Evolutionary conservation across 495 filamentous ascomycete species (phyloP).

Genomic region (Daldinia bambusicola): DNA sequence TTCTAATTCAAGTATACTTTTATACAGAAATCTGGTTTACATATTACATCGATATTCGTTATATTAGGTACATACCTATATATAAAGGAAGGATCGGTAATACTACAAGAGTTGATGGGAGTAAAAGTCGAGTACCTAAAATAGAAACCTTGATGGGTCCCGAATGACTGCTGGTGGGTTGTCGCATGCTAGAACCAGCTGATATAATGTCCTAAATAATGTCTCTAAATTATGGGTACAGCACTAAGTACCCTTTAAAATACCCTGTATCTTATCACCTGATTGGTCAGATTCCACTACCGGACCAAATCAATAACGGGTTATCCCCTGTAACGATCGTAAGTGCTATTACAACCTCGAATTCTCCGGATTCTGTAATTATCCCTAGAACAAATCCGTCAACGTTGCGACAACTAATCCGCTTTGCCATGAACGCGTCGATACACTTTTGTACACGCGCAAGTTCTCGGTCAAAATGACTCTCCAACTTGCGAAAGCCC

Average conservation of each 20-base stretch:
- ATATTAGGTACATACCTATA: no score
- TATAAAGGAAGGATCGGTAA: no score
- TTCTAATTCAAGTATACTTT: no score
- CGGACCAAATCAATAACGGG: neutral
- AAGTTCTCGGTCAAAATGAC: conserved; percentile 37
- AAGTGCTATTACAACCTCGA: neutral
- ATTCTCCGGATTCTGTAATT: neutral
- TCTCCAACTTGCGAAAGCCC: conserved; percentile 30
- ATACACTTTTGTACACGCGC: conserved; percentile 11
- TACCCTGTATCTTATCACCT: neutral
- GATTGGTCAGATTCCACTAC: conserved; percentile 7
- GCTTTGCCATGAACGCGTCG: conserved; percentile 29
- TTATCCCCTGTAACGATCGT: conserved; percentile 3
- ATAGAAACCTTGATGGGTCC: conserved; percentile 1
- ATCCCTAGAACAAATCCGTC: neutral
- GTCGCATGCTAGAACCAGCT: conserved; percentile 15
- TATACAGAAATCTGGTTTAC: no score
- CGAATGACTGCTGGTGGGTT: neutral
- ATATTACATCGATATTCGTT: no score
- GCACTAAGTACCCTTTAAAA: neutral
- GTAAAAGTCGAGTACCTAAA: neutral
- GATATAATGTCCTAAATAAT: neutral
- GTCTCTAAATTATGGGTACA: conserved; percentile 7
- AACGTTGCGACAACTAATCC: neutral
- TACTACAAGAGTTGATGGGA: neutral